Percentiles rank a stretch among this genome's conserved stretches.
These are phyloP conservation scores for Licmophora abbreviata DNA, from an alignment of 108 stramenopile genomes.

Conservation along the genomic window DNA sequence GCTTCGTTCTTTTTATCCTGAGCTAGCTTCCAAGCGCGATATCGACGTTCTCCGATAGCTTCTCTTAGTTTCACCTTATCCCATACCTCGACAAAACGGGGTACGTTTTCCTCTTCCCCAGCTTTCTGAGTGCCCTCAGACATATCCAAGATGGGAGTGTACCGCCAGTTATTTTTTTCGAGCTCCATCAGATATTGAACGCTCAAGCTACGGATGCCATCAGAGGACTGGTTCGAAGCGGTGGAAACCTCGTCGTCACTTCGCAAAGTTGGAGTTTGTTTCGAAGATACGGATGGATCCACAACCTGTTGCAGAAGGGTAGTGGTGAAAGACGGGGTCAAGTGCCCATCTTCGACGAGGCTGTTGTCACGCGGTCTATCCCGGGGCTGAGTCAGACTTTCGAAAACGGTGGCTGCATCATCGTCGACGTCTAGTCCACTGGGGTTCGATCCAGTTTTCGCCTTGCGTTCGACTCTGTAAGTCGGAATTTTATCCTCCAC, in stretches of 20 bases:
- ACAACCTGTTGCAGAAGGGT: constrained; percentile 32
- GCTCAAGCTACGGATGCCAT: constrained; percentile 23
- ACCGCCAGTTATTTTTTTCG: constrained; percentile 73
- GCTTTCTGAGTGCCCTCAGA: constrained; percentile 5
- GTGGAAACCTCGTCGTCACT: constrained; percentile 1
- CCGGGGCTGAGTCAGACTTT: no score
- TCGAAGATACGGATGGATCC: no score
- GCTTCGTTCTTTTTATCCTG: constrained; percentile 32
- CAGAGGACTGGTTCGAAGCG: not conserved
- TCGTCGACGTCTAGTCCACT: constrained; percentile 33
- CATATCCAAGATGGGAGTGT: constrained; percentile 49
- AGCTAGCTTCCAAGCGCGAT: constrained; percentile 57
- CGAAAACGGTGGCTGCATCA: constrained; percentile 36
- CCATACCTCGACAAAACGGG: constrained; percentile 7
- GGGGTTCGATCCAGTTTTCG: constrained; percentile 12
- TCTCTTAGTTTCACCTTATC: constrained; percentile 53
- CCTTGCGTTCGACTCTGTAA: constrained; percentile 45
- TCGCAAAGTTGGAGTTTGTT: constrained; percentile 5
- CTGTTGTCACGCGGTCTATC: constrained; percentile 20
- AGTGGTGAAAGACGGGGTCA: constrained; percentile 27
- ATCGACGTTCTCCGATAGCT: constrained; percentile 77
- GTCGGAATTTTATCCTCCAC: constrained; percentile 78
- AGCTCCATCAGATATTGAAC: constrained; percentile 58
- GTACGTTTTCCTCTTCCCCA: not conserved
- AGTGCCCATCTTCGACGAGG: constrained; percentile 21